Evolutionary conservation across 2,329 filamentous ascomycete species (phyloP), one percentile per base, ranked within the genome.

Genomic region (Cordyceps cicadae): DNA sequence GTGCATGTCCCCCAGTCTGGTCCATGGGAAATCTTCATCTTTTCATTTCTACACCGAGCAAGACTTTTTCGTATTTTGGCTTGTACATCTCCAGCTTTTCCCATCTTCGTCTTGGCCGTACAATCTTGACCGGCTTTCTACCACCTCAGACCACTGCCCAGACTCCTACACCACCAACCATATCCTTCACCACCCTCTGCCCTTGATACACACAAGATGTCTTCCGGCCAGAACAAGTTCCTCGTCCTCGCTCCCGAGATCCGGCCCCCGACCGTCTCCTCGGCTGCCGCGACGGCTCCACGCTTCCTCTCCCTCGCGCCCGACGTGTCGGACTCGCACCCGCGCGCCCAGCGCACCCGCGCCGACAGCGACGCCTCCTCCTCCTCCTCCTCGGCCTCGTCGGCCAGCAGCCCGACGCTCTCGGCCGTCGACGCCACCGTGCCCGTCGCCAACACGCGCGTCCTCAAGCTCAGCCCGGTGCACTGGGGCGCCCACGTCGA

Each of bases 391-490:
- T 39, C 64, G 24, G 48, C 59, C 61, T 49, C 65, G 56, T 62
- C 64, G 51, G 67, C 9, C 29, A 24, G 7, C 49, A 63, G 58
- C 58, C 58, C 71, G 62, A 67, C 70, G 54, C 64, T 64, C 19
- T 62, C 67, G 50, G 60, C 71, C 39, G 62, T 66, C 78, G 81
- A 69, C 81, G 83, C 72, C 64, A 72, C 68, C 67, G 77, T 72
- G 67, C 63, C 61, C 66, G 68, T 65, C 61, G 70, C 75, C 64
- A 73, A 75, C 66, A 77, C 79, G 62, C 56, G 61, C 34, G 81
- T 87, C 71, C 79, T 87, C 66, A 86, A 85, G 77, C 81, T 87
- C 62, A 81, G 82, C 26, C 84, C 84, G 39, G 83, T 87, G 62
- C 82, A 86, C 78, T 85, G 78, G 72, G 84, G 84, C 65, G 83